Conservation (phyloP, 1,139 yeast species). For the Suhomyces bribrorum region DNA sequence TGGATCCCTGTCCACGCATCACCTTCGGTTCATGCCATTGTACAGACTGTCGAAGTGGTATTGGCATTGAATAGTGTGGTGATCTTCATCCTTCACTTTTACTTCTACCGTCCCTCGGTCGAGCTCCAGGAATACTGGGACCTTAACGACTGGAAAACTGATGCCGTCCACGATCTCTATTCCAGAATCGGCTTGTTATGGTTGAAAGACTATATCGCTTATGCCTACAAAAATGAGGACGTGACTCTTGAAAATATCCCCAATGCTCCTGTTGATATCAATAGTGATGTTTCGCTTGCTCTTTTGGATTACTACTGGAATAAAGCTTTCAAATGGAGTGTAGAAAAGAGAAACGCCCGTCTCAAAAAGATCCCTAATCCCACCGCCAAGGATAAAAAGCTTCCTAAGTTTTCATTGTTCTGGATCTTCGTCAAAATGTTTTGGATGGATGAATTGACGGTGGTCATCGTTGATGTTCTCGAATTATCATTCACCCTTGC, state of each 20-base stretch:
- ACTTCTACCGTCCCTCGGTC: constrained; percentile 43
- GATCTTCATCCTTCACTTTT: constrained; percentile 41
- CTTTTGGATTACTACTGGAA: constrained; percentile 25
- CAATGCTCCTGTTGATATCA: constrained; percentile 21
- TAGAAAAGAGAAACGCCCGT: constrained; percentile 13
- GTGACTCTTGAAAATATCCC: constrained; percentile 29
- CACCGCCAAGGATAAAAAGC: constrained; percentile 17
- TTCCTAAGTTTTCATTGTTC: constrained; percentile 17
- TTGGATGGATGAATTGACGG: constrained; percentile 12
- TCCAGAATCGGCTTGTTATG: constrained; percentile 26
- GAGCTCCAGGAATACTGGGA: constrained; percentile 44
- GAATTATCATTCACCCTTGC: constrained; percentile 25
- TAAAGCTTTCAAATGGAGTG: constrained; percentile 20
- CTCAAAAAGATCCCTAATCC: constrained; percentile 14
- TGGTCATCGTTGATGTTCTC: constrained; percentile 20
- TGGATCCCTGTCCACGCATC: constrained; percentile 24
- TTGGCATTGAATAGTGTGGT: constrained; percentile 28
- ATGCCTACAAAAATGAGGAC: constrained; percentile 23
- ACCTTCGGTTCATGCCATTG: constrained; percentile 17
- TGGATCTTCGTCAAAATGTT: constrained; percentile 21
- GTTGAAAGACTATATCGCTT: constrained; percentile 24
- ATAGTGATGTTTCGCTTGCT: constrained; percentile 23
- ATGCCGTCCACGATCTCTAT: constrained; percentile 26
- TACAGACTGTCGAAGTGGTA: constrained; percentile 17
- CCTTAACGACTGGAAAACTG: constrained; percentile 33